These are phyloP conservation scores for Coniochaeta sp. DNA, from an alignment of 2,329 filamentous ascomycete species.

Conservation along the genomic window DNA sequence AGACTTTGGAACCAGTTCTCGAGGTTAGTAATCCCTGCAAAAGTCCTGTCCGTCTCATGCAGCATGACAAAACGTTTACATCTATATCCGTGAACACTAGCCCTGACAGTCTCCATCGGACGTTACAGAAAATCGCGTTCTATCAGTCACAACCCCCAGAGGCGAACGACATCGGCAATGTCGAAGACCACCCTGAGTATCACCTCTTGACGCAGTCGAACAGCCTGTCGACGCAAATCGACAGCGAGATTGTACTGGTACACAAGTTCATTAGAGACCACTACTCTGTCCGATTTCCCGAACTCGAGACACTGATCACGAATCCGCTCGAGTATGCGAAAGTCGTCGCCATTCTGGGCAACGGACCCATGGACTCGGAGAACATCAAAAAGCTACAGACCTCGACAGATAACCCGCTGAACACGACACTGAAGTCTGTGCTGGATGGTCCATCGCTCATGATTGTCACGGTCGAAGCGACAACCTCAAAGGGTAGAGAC, in stretches of 20 bases:
- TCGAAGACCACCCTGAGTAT: constrained; percentile 90
- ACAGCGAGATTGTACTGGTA: constrained; percentile 83
- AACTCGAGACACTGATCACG: constrained; percentile 81
- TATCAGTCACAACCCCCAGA: constrained; percentile 64
- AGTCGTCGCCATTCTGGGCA: constrained; percentile 86
- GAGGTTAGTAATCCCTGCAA: constrained; percentile 54
- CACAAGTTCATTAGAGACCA: constrained; percentile 97
- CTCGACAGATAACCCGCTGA: constrained; percentile 70
- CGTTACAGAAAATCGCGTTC: constrained; percentile 68
- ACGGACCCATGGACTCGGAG: constrained; percentile 75
- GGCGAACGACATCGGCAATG: constrained; percentile 63
- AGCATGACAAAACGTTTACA: constrained; percentile 52
- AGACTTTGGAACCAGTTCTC: constrained; percentile 70
- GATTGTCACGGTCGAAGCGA: constrained; percentile 93
- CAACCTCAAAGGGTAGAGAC: constrained; percentile 74
- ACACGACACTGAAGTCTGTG: constrained; percentile 67
- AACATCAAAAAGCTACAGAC: constrained; percentile 74
- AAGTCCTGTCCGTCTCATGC: constrained; percentile 15
- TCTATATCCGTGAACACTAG: constrained; percentile 47
- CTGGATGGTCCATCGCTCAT: constrained; percentile 86
- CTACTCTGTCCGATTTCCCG: constrained; percentile 89
- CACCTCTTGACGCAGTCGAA: constrained; percentile 83
- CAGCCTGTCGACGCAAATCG: constrained; percentile 82
- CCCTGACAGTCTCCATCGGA: constrained; percentile 55
- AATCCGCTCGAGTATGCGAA: constrained; percentile 94